A percentile compares a stretch with the other conserved stretches of the same genome.
These are phyloP conservation scores for Phytophthora boehmeriae DNA, from an alignment of 352 stramenopile genomes.

Conservation along the genomic window DNA sequence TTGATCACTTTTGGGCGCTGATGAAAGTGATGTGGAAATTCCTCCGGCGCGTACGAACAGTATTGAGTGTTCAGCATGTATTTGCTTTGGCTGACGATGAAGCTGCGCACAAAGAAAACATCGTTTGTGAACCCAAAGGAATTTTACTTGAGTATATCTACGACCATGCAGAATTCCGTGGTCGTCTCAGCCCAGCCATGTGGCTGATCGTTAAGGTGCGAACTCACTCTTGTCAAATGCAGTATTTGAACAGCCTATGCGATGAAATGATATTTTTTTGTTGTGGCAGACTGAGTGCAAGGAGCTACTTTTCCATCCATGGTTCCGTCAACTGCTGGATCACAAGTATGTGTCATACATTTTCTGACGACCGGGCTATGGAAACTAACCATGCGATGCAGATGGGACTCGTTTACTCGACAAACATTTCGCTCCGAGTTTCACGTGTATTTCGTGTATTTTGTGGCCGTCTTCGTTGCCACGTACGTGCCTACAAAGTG, in stretches of 20 bases:
- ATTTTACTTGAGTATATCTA: conserved; percentile 88
- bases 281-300: conserved; percentile 72
- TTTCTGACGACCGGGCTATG: background rate
- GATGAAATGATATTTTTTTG: background rate
- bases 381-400: conserved; percentile 13
- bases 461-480: conserved; percentile 71
- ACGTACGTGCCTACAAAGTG: conserved; percentile 42
- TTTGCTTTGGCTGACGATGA: conserved; percentile 52
- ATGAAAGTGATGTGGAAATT: conserved; percentile 64
- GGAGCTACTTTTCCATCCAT: conserved; percentile 77
- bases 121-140: conserved; percentile 80
- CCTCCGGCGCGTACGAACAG: conserved; percentile 40
- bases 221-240: too few relatives aligned
- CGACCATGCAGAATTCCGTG: conserved; percentile 72
- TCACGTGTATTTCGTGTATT: conserved; percentile 81
- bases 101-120: conserved; percentile 48
- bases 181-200: conserved; percentile 62
- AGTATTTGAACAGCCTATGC: too few relatives aligned
- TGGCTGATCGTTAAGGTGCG: conserved; percentile 65
- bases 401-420: conserved; percentile 77
- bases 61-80: conserved; percentile 73
- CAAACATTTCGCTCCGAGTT: conserved; percentile 78
- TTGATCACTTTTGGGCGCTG: conserved; percentile 40
- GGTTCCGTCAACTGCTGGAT: conserved; percentile 76
- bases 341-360: conserved; percentile 57